A percentile compares a stretch with the other conserved stretches of the same genome.
These are phyloP conservation scores for Fusarium sp. DNA, from an alignment of 2,329 filamentous ascomycete genomes.

Conservation along the genomic window DNA sequence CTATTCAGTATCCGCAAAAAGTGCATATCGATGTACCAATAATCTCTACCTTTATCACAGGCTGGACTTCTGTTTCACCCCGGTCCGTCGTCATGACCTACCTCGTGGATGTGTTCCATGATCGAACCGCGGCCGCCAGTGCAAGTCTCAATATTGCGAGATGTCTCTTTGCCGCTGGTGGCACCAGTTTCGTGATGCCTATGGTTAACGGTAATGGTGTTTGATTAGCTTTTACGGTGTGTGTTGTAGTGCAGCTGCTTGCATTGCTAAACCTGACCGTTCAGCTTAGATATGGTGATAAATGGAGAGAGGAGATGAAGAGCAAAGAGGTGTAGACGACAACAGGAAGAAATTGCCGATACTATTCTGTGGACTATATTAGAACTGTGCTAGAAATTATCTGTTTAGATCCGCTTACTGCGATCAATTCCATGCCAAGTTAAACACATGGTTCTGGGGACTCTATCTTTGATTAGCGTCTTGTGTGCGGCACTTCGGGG, in stretches of 20 bases:
- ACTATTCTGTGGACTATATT: too few species aligned
- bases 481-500: too few species aligned
- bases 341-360: too few species aligned
- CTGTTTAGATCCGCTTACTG: too few species aligned
- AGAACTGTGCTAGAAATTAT: too few species aligned
- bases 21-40: constrained; percentile 66
- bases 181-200: constrained; percentile 65
- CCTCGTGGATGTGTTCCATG: constrained; percentile 67
- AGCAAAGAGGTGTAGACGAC: too few species aligned
- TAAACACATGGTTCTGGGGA: too few species aligned
- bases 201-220: constrained; percentile 63
- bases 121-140: constrained; percentile 64
- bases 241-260: constrained; percentile 59
- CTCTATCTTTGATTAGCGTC: too few species aligned
- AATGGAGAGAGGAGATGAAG: too few species aligned
- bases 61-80: constrained; percentile 66
- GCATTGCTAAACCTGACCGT: constrained; percentile 52
- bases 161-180: constrained; percentile 66
- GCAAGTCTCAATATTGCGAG: constrained; percentile 68
- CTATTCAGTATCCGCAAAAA: constrained; percentile 58
- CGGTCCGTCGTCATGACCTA: constrained; percentile 66
- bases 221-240: constrained; percentile 64
- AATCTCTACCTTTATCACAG: constrained; percentile 65
- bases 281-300: too few species aligned
- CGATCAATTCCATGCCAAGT: too few species aligned